phyloP scores from a whole-genome alignment of 2,329 filamentous ascomycete genomes.

The Fusarium sp. region DNA sequence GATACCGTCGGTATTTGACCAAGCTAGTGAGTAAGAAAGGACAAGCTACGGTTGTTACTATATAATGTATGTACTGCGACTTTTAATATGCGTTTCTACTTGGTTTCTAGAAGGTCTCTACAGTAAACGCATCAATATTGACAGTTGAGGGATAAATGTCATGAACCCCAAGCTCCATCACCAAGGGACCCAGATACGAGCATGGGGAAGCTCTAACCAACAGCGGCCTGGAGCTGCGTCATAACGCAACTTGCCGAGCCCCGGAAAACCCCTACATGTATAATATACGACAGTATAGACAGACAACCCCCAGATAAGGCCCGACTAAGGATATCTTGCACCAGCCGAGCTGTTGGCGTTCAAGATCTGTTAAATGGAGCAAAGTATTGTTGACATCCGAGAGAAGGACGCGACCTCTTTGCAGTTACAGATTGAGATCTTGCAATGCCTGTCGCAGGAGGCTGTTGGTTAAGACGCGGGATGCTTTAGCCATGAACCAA shows the following conservation, averaged over 20 bases:
- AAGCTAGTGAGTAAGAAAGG: background rate
- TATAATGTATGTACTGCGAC: too few relatives aligned
- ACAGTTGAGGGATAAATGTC: too few relatives aligned
- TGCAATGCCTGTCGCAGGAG: too few relatives aligned
- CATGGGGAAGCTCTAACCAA: slow-evolving; percentile 6
- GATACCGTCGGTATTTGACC: slow-evolving; percentile 14
- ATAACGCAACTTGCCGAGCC: slow-evolving; percentile 1
- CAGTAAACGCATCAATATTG: too few relatives aligned
- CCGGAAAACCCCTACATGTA: background rate
- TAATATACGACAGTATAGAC: background rate
- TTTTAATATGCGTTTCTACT: background rate
- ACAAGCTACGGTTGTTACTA: too few relatives aligned
- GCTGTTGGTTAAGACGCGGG: too few relatives aligned
- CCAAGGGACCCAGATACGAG: background rate
- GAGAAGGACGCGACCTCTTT: too few relatives aligned
- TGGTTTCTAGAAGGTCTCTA: background rate
- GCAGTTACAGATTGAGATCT: too few relatives aligned
- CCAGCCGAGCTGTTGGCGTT: too few relatives aligned
- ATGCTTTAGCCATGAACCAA: too few relatives aligned
- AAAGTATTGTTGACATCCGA: too few relatives aligned
- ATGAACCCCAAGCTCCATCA: background rate
- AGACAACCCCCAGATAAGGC: background rate
- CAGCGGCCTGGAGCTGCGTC: slow-evolving; percentile 8
- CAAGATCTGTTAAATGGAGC: too few relatives aligned
- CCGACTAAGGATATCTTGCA: background rate